phyloP scores from a whole-genome alignment of 805 yeast genomes.

The Priceomyces castillae region DNA sequence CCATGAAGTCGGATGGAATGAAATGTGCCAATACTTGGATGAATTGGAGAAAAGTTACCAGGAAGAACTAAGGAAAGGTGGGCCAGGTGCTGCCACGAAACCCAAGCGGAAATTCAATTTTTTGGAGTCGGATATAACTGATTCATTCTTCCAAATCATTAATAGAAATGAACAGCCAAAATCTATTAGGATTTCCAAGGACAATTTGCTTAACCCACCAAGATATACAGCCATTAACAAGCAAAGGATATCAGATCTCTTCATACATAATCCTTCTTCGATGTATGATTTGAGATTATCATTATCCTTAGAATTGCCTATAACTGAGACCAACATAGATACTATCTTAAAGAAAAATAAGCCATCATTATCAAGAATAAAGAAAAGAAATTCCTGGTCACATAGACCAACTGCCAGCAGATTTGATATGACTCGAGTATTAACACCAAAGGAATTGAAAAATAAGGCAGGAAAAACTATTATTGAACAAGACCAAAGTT shows the following conservation, averaged over 20 bases:
- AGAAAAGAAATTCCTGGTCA: slow-evolving; percentile 69
- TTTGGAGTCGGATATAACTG: slow-evolving; percentile 61
- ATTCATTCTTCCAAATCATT: slow-evolving; percentile 60
- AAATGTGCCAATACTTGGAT: slow-evolving; percentile 51
- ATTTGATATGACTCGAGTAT: slow-evolving; percentile 68
- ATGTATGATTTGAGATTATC: slow-evolving; percentile 76
- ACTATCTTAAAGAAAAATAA: slow-evolving; percentile 47
- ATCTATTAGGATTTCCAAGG: slow-evolving; percentile 63
- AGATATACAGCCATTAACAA: slow-evolving; percentile 73
- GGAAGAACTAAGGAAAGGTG: slow-evolving; percentile 30
- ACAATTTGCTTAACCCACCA: slow-evolving; percentile 55
- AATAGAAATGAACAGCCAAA: slow-evolving; percentile 64
- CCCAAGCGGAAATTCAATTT: slow-evolving; percentile 54
- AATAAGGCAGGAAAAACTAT: slow-evolving; percentile 37
- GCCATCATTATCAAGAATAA: slow-evolving; percentile 60
- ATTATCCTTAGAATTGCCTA: slow-evolving; percentile 74
- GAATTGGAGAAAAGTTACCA: slow-evolving; percentile 52
- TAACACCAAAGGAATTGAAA: slow-evolving; percentile 33
- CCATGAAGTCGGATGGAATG: slow-evolving; percentile 59
- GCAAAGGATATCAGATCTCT: slow-evolving; percentile 67
- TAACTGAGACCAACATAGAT: slow-evolving; percentile 55
- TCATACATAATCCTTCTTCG: slow-evolving; percentile 71
- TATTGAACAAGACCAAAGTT: slow-evolving; percentile 32
- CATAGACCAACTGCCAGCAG: slow-evolving; percentile 72
- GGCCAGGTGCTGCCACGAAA: slow-evolving; percentile 12